Evolutionary conservation across 129 eudicot species (phyloP).

Genomic region (sunflower (Helianthus annuus)): HanXRQr2.0-SUNRISE NC_035447.2:33695041-33695540

Average conservation of each 20-base stretch:
- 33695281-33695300: conserved; percentile 49
- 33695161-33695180: conserved; percentile 75
- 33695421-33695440: background rate
- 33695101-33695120: background rate
- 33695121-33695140: background rate
- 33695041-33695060: too few species aligned
- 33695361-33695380: background rate
- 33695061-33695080: too few species aligned
- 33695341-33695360: background rate
- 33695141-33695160: conserved; percentile 39
- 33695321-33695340: background rate
- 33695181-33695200: conserved; percentile 75
- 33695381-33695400: background rate
- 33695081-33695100: background rate
- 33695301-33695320: background rate
- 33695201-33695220: conserved; percentile 73
- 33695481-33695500: background rate
- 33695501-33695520: background rate
- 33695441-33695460: background rate
- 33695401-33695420: conserved; percentile 23
- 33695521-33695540: background rate
- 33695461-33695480: background rate
- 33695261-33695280: conserved; percentile 59
- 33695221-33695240: conserved; percentile 73
- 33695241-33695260: conserved; percentile 71